phyloP scores from a whole-genome alignment of 768 basidiomycete species.

The Pholiota conissans region DNA sequence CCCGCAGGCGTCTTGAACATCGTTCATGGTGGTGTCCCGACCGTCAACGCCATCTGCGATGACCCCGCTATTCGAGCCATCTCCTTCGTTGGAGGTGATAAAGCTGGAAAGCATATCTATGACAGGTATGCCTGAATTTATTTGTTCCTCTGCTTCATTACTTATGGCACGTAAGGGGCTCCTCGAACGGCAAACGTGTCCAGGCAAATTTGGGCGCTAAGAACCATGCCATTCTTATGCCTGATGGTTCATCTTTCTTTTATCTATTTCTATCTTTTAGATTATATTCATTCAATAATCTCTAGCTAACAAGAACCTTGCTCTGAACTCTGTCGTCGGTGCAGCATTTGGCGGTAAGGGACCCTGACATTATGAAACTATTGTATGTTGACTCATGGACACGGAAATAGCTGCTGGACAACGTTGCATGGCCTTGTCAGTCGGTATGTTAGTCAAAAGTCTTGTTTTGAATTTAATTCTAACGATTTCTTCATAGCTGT shows the following conservation, averaged over 20 bases:
- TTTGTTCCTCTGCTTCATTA: neutral
- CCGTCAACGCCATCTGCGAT: constrained; percentile 94
- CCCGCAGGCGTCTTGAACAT: constrained; percentile 90
- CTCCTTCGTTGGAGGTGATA: constrained; percentile 94
- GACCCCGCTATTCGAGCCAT: constrained; percentile 90
- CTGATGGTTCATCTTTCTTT: constrained; percentile 64
- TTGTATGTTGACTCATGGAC: neutral
- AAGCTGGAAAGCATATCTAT: constrained; percentile 92
- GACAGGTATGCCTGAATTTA: constrained; percentile 50
- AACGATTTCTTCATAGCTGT: constrained; percentile 43
- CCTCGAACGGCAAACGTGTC: constrained; percentile 85
- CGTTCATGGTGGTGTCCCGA: constrained; percentile 86
- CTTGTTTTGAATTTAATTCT: neutral
- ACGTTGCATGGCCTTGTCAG: constrained; percentile 95
- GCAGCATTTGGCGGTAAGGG: constrained; percentile 86
- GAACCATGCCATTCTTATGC: constrained; percentile 92
- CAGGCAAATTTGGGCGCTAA: constrained; percentile 91
- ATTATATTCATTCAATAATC: neutral
- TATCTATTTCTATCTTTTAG: neutral
- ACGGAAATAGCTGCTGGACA: constrained; percentile 80
- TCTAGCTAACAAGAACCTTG: constrained; percentile 86
- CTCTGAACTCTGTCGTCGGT: constrained; percentile 89
- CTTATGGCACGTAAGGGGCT: constrained; percentile 52
- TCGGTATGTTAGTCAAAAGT: constrained; percentile 49
- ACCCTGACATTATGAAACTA: neutral